Percentiles rank a stretch among this genome's conserved stretches.
phyloP scores from a whole-genome alignment of 108 stramenopile genomes.

The Stephanodiscus triporus region DNA sequence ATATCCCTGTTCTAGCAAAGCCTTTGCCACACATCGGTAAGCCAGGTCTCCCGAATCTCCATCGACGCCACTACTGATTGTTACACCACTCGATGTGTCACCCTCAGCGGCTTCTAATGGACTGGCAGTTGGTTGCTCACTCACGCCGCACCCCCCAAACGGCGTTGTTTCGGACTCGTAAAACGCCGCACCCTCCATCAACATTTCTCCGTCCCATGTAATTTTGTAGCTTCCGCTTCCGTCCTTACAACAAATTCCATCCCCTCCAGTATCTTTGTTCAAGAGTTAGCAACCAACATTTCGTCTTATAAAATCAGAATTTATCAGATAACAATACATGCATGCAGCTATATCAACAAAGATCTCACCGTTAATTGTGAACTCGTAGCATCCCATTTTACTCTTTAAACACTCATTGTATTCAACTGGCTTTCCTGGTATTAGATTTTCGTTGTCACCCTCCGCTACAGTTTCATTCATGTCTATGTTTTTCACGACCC shows the following conservation, averaged over 20 bases:
- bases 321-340: background rate
- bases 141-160: slow-evolving; percentile 38
- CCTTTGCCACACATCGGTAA: slow-evolving; percentile 25
- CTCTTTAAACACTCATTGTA: slow-evolving; percentile 38
- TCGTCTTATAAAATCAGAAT: background rate
- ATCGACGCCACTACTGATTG: slow-evolving; percentile 8
- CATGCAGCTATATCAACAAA: background rate
- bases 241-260: slow-evolving; percentile 54
- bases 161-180: slow-evolving; percentile 35
- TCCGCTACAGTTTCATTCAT: slow-evolving; percentile 30
- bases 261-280: slow-evolving; percentile 40
- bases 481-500: slow-evolving; percentile 33
- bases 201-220: slow-evolving; percentile 27
- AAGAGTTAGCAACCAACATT: background rate
- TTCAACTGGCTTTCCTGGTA: slow-evolving; percentile 23
- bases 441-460: slow-evolving; percentile 31
- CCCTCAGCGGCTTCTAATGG: slow-evolving; percentile 3
- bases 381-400: slow-evolving; percentile 37
- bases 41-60: slow-evolving; percentile 1
- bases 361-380: slow-evolving; percentile 23
- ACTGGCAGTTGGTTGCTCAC: slow-evolving; percentile 19
- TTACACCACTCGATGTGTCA: slow-evolving; percentile 13
- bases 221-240: slow-evolving; percentile 50
- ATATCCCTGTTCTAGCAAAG: slow-evolving; percentile 31
- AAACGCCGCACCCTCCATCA: slow-evolving; percentile 41